Base-by-base conservation (phyloP, 2,329 filamentous ascomycete genomes). In the Talaromyces sp. region DNA sequence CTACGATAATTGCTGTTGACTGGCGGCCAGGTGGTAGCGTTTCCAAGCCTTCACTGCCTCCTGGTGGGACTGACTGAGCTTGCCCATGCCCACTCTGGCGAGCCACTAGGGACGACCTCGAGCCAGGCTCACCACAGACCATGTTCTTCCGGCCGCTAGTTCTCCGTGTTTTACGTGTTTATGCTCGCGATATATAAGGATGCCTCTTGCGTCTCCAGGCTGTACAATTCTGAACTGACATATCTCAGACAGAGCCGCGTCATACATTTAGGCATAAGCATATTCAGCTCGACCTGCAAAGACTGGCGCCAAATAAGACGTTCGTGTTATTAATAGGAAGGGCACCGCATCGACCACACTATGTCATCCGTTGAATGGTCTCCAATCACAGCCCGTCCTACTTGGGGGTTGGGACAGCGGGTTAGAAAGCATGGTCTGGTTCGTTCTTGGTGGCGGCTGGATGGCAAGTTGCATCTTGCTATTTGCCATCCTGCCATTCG, bases 171-270 rank as follows among this genome's bases (percentile, higher is more conserved):
- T n/a, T 19, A 39, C 52, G 7, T 11, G 35, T 7, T 11, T 9
- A 37, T 3, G 11, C 35, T 37, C 11, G 10, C 13, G 4, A 7
- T 35, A 54, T 37, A 54, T 39, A 37, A 37, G n/a, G 33, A 22
- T 22, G 33, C 11, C n/a, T 22, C 10, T 39, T 56, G 5, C 31
- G n/a, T 13, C 33, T 37, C 31, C 33, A 56, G 52, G 52, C 33
- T 56, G n/a, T 56, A 56, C 52, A 16, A 22, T 56, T 56, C 10
- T 37, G 7, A 9, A 52, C 24, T 33, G 49, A 33, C 49, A 52
- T 24, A 50, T 35, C 27, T 50, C 45, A 61, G 59, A 59, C 43
- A 61, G 59, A 61, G 59, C 59, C 59, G 59, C 59, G 59, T 61
- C 59, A 61, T 61, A 22, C 16, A 24, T 27, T 22, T 59, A 59